These are phyloP conservation scores for Bipolaris cookei DNA, from an alignment of 2,329 filamentous ascomycete genomes.

Conservation along the genomic window DNA sequence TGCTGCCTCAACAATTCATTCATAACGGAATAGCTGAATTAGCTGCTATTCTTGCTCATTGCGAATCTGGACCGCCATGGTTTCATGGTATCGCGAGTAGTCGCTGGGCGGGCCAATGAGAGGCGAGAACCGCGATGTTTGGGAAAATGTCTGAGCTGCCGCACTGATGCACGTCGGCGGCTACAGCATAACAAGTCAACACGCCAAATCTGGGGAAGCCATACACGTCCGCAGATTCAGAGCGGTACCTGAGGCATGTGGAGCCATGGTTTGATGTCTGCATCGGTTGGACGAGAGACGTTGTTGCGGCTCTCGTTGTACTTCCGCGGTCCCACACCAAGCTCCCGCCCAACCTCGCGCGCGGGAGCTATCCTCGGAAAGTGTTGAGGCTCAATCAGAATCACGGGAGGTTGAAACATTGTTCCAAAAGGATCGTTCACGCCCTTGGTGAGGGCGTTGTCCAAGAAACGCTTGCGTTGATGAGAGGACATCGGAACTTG, in stretches of 20 bases:
- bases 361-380: conserved; percentile 48
- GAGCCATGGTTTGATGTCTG: conserved; percentile 29
- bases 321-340: conserved; percentile 45
- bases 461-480: conserved; percentile 28
- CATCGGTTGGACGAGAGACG: conserved; percentile 40
- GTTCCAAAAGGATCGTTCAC: conserved; percentile 15
- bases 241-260: conserved; percentile 27
- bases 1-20: conserved; percentile 28
- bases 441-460: conserved; percentile 31
- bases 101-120: conserved; percentile 48
- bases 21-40: conserved; percentile 29
- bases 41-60: conserved; percentile 46
- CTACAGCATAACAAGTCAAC: conserved; percentile 41
- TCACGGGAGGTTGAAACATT: conserved; percentile 24
- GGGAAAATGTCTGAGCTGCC: conserved; percentile 46
- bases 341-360: conserved; percentile 45
- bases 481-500: conserved; percentile 29
- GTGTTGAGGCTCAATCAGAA: conserved; percentile 48
- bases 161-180: conserved; percentile 45
- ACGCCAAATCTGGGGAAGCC: conserved; percentile 36
- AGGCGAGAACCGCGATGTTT: conserved; percentile 30
- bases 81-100: conserved; percentile 50
- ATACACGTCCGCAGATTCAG: conserved; percentile 31
- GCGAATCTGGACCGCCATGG: conserved; percentile 37
- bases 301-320: conserved; percentile 35